phyloP scores from a whole-genome alignment of 2,329 filamentous ascomycete genomes.

The Lecanicillium sp. region DNA sequence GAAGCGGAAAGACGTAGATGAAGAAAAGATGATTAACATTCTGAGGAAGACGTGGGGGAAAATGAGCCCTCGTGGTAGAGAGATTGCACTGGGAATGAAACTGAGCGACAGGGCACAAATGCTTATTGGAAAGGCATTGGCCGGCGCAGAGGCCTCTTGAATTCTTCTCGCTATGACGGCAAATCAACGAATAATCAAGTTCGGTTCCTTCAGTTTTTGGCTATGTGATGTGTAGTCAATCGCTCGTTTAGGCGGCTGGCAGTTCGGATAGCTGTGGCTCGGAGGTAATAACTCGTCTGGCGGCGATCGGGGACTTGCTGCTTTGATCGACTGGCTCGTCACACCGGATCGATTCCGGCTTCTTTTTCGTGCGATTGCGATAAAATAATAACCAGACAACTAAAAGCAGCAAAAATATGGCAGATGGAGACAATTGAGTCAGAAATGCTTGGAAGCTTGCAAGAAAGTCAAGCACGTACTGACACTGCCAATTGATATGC shows the following conservation, averaged over 20 bases:
- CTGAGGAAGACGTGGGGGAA: conserved; percentile 70
- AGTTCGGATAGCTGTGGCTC: too few relatives aligned
- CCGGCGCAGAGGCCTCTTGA: conserved; percentile 13
- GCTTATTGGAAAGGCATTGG: conserved; percentile 59
- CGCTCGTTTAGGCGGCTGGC: too few relatives aligned
- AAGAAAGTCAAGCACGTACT: not conserved
- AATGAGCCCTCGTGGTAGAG: conserved; percentile 59
- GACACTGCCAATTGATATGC: not conserved
- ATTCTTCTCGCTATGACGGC: too few relatives aligned
- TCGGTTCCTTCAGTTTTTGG: too few relatives aligned
- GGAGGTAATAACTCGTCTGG: too few relatives aligned
- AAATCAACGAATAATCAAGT: too few relatives aligned
- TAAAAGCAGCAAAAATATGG: not conserved
- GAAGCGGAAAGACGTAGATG: conserved; percentile 56
- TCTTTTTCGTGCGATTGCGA: not conserved
- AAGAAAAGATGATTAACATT: conserved; percentile 70
- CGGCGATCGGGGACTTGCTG: too few relatives aligned
- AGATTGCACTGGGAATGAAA: conserved; percentile 59
- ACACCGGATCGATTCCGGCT: too few relatives aligned
- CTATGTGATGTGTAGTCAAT: too few relatives aligned
- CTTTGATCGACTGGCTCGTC: too few relatives aligned
- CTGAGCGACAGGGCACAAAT: conserved; percentile 56
- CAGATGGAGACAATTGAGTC: not conserved
- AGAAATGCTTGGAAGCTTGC: not conserved
- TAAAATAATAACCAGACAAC: not conserved